Base-by-base conservation (phyloP, 192 early-diverging fungal species). In the Backusella luteola region DNA sequence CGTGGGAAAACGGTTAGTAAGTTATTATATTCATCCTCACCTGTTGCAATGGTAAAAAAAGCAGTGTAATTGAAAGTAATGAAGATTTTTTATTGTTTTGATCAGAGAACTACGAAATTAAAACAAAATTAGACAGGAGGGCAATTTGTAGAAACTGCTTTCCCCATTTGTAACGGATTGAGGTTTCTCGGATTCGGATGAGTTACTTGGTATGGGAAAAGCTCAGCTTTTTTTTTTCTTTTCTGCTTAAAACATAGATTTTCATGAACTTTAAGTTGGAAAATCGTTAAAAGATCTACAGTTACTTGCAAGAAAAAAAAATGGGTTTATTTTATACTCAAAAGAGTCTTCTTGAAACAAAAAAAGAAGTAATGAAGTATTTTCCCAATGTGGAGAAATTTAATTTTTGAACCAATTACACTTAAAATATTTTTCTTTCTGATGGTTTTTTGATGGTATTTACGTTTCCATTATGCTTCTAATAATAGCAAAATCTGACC, bases 1-100 rank as follows among this genome's bases (percentile, higher is more conserved):
- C 53, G 53, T 59, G 53, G 53, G 53, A 59, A 59, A 59, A 59
- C 23, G 53, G 53, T 59, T 59, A 59, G 11, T 59, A 59, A 59
- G 21, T 59, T 59, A 59, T 59, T 59, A 23, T 23, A 59, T 59
- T 59, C 21, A 59, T 59, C 23, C 53, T 59, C 2, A 9, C 5
- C 17, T 49, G 6, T n/a, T 19, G 15, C 21, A 7, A 6, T 49
- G 46, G 6, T 17, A 49, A 49, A 44, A 44, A 49, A 49, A 49
- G 19, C 46, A 49, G 46, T 11, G 23, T 11, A 59, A 29, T 59
- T 59, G 53, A 59, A 12, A 56, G 52, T 56, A 56, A 56, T 23
- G 6, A 21, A 39, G 17, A 53, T 53, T n/a, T 23, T n/a, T 53
- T 53, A 21, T 23, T 53, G 52, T n/a, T 53, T 53, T 53, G 6